Percentiles rank a stretch among this genome's conserved stretches.
Conservation (phyloP, 345 rosid genomes). For the Lepidium didymum region DNA sequence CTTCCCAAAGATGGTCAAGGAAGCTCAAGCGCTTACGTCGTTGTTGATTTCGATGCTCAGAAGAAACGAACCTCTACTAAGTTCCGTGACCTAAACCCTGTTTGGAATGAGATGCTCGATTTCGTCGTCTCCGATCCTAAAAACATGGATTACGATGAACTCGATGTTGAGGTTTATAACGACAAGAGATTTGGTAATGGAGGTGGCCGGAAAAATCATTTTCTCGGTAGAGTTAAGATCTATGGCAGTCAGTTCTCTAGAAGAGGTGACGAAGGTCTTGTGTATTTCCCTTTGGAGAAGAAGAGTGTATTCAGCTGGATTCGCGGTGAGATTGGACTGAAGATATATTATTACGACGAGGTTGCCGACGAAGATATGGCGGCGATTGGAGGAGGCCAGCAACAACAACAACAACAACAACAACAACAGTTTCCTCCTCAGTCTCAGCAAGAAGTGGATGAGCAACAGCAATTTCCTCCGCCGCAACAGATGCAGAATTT, state of each 20-base stretch:
- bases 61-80: conserved; percentile 60
- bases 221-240: conserved; percentile 82
- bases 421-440: background rate
- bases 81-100: conserved; percentile 76
- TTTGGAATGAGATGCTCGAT: conserved; percentile 82
- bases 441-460: conserved; percentile 11
- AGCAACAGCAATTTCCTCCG: conserved; percentile 11
- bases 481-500: conserved; percentile 32
- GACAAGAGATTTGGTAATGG: conserved; percentile 73
- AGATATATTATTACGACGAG: conserved; percentile 75
- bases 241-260: conserved; percentile 69
- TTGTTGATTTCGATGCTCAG: conserved; percentile 81
- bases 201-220: conserved; percentile 80
- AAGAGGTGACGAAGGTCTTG: conserved; percentile 72
- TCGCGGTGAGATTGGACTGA: conserved; percentile 78
- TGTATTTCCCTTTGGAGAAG: conserved; percentile 73
- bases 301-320: conserved; percentile 94
- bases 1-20: conserved; percentile 96
- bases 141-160: conserved; percentile 71
- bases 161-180: conserved; percentile 72
- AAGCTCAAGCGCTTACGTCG: conserved; percentile 83
- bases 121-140: conserved; percentile 72
- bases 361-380: conserved; percentile 37
- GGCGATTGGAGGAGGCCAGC: conserved; percentile 9
- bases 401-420: background rate